Conservation (phyloP, 345 rosid genomes). For the Murraya paniculata region DNA sequence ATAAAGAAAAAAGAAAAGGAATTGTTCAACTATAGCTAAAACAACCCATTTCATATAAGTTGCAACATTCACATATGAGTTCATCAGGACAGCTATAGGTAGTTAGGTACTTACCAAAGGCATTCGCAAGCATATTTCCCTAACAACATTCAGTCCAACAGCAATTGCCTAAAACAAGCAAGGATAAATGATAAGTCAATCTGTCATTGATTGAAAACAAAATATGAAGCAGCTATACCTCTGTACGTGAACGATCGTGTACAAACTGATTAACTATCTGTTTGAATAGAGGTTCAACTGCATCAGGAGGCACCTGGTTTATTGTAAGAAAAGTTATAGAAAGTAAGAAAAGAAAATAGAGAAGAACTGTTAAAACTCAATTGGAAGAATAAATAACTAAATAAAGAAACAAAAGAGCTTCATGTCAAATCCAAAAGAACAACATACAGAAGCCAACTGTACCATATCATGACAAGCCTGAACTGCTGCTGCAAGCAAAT, state of each 20-base stretch:
- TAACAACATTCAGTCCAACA: slow-evolving; percentile 79
- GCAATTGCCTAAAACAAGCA: slow-evolving; percentile 67
- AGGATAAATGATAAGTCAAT: slow-evolving; percentile 5
- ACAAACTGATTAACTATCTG: slow-evolving; percentile 96
- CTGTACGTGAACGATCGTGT: slow-evolving; percentile 86
- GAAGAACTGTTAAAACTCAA: background rate
- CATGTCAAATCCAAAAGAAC: slow-evolving; percentile 1
- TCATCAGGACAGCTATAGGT: background rate
- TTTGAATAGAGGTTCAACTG: slow-evolving; percentile 88
- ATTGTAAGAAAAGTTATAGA: background rate
- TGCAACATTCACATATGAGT: background rate
- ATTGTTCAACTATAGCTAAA: background rate
- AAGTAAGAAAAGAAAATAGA: background rate
- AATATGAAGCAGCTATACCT: slow-evolving; percentile 39
- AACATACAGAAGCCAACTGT: slow-evolving; percentile 21
- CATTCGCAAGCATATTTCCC: slow-evolving; percentile 94
- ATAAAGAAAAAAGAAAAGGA: background rate
- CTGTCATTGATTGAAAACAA: background rate
- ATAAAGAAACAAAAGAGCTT: background rate
- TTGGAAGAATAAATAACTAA: background rate
- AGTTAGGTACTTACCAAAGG: slow-evolving; percentile 59
- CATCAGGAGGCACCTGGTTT: slow-evolving; percentile 92
- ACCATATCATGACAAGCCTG: slow-evolving; percentile 99
- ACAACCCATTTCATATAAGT: background rate
- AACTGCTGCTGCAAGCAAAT: slow-evolving; percentile 91